Conservation (phyloP, 495 filamentous ascomycete genomes). For the Xylaria nigripes region DNA sequence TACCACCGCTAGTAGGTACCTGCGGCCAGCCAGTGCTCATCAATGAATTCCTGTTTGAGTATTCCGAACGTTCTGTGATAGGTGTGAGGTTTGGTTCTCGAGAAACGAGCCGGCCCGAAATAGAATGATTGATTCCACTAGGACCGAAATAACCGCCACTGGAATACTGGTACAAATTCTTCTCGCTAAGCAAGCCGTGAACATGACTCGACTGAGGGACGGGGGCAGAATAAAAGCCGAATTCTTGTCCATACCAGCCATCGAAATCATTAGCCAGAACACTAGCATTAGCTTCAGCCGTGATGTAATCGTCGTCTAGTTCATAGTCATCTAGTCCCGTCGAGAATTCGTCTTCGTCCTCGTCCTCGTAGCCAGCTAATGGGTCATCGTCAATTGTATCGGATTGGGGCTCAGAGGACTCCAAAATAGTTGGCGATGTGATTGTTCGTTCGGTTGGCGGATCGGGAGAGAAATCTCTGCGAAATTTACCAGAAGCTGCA, state of each 20-base stretch:
- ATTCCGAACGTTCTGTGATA: slow-evolving; percentile 93
- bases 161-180: slow-evolving; percentile 47
- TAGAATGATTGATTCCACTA: slow-evolving; percentile 54
- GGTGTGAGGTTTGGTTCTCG: slow-evolving; percentile 88
- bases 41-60: slow-evolving; percentile 86
- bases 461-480: slow-evolving; percentile 48
- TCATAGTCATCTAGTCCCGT: slow-evolving; percentile 51
- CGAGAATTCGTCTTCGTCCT: slow-evolving; percentile 43
- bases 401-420: slow-evolving; percentile 18
- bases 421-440: slow-evolving; percentile 37
- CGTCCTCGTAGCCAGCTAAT: slow-evolving; percentile 42
- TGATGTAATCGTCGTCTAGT: slow-evolving; percentile 76
- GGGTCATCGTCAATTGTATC: slow-evolving; percentile 25
- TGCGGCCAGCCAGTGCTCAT: slow-evolving; percentile 60
- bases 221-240: slow-evolving; percentile 89
- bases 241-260: slow-evolving; percentile 92
- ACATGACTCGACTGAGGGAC: slow-evolving; percentile 24
- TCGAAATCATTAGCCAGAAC: slow-evolving; percentile 86
- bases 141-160: slow-evolving; percentile 91
- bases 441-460: slow-evolving; percentile 40
- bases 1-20: slow-evolving; percentile 33
- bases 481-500: slow-evolving; percentile 60
- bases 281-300: slow-evolving; percentile 90
- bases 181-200: slow-evolving; percentile 26
- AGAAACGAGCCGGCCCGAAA: slow-evolving; percentile 61